Base-by-base conservation (phyloP, 768 basidiomycete species). In the Lactifluus pinguis region DNA sequence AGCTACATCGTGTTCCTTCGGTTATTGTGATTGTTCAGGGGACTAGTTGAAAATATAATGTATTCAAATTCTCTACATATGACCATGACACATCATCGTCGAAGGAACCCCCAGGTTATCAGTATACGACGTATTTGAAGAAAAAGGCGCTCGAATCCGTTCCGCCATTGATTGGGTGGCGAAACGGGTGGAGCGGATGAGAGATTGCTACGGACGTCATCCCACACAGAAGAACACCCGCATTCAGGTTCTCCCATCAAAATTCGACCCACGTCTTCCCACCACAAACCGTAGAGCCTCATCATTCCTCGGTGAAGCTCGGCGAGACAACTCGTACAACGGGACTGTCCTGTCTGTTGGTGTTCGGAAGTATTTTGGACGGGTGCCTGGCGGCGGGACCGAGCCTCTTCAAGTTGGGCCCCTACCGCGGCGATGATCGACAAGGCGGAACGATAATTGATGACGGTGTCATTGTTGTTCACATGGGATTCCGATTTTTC, bases 261-360 rank as follows among this genome's bases (percentile, higher is more conserved):
- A 32, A 58, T 32, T n/a, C 56, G 52, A 7, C 61, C 61, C 48
- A 50, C 44, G 32, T 64, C 63, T 36, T 62, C 60, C 63, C 60
- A 64, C 63, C 63, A 64, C 34, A 41, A 14, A 25, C 51, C 25
- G 6, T 64, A 64, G 45, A 56, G 21, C 10, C 60, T 48, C 63
- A 1, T 64, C 63, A 64, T 57, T 25, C 41, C 63, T 15, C 25
- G 63, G 29, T 62, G 60, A 17, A 64, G 63, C 53, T 64, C 60
- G 13, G 7, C 8, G 36, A 62, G 54, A 39, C 63, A 64, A 36
- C 13, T 39, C 44, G n/a, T 47, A 39, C 63, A 64, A n/a, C 54
- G 49, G 30, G 45, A 11, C 21, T 17, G 44, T 15, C 44, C 50
- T 13, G 15, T 30, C 39, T 39, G 42, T 34, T 42, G 41, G 41